Evolutionary conservation across 306 rosid species (phyloP).

Genomic region (Vigna mungo): DNA sequence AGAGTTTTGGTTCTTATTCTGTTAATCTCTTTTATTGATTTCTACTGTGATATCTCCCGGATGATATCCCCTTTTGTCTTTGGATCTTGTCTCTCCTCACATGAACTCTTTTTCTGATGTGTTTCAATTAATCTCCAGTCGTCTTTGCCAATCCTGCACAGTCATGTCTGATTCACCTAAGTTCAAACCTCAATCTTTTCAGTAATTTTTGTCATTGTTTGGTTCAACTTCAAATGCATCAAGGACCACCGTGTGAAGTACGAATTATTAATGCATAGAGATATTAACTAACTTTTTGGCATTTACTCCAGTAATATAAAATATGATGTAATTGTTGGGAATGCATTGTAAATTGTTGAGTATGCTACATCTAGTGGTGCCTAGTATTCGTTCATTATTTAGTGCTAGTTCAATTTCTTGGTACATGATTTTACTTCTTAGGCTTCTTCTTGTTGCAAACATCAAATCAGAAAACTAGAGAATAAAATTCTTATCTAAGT

Average conservation of each 20-base stretch:
- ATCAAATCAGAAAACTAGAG: neutral
- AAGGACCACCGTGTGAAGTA: neutral
- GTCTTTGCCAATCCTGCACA: too few species aligned
- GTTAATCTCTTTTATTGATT: too few species aligned
- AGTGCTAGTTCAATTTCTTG: neutral
- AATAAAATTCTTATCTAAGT: constrained; percentile 1
- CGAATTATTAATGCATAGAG: neutral
- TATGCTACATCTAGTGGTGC: neutral
- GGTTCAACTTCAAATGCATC: neutral
- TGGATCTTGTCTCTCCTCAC: too few species aligned
- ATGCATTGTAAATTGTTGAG: constrained; percentile 1
- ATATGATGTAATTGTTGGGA: neutral
- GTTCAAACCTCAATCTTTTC: too few species aligned
- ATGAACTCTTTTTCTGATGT: too few species aligned
- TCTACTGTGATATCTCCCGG: too few species aligned
- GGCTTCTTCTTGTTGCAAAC: constrained; percentile 25
- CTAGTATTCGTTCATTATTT: constrained; percentile 8
- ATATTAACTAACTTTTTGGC: neutral
- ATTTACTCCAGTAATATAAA: neutral
- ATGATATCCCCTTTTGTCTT: too few species aligned
- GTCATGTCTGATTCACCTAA: too few species aligned
- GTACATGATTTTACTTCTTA: constrained; percentile 13
- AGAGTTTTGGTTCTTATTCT: too few species aligned
- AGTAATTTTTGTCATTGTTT: too few species aligned
- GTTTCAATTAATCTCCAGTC: too few species aligned